phyloP scores from a whole-genome alignment of 2,329 filamentous ascomycete species.

The Fusarium nodosum region DNA sequence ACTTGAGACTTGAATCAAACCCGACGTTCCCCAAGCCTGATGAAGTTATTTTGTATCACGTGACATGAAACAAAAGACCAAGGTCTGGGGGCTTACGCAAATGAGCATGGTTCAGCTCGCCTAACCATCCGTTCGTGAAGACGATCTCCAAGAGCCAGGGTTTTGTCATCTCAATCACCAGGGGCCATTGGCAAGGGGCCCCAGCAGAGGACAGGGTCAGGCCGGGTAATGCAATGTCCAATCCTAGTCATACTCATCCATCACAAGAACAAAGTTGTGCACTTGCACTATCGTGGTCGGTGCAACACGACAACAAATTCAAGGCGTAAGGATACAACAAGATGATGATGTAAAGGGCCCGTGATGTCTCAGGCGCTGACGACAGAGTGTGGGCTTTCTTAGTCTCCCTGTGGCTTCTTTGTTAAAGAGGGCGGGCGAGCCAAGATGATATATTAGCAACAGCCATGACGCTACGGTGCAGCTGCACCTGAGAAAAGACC shows the following conservation, averaged over 20 bases:
- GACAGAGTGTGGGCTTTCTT: conserved; percentile 1
- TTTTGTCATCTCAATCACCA: conserved; percentile 22
- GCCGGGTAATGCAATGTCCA: conserved; percentile 24
- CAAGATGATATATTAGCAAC: conserved; percentile 19
- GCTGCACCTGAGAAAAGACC: conserved; percentile 7
- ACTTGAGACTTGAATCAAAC: conserved; percentile 16
- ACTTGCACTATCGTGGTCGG: conserved; percentile 11
- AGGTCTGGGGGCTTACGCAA: conserved; percentile 5
- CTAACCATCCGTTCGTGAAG: conserved; percentile 35
- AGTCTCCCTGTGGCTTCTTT: conserved; percentile 2
- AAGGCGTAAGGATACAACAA: conserved; percentile 2
- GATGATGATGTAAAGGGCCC: conserved; percentile 6
- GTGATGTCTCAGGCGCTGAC: conserved; percentile 3
- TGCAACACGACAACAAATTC: conserved; percentile 12
- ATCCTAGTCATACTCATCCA: not conserved
- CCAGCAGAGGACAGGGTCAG: conserved; percentile 6
- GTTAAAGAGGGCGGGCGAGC: conserved; percentile 9
- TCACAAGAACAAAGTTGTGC: not conserved
- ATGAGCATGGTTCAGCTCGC: conserved; percentile 22
- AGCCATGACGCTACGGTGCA: conserved; percentile 7
- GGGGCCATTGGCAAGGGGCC: conserved; percentile 15
- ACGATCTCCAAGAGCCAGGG: conserved; percentile 29
- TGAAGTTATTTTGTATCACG: conserved; percentile 27
- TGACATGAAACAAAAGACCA: conserved; percentile 23
- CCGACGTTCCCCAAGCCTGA: not conserved